A percentile compares a stretch with the other conserved stretches of the same genome.
phyloP scores from a whole-genome alignment of 2,329 filamentous ascomycete genomes.

The Paramyrothecium sp. region DNA sequence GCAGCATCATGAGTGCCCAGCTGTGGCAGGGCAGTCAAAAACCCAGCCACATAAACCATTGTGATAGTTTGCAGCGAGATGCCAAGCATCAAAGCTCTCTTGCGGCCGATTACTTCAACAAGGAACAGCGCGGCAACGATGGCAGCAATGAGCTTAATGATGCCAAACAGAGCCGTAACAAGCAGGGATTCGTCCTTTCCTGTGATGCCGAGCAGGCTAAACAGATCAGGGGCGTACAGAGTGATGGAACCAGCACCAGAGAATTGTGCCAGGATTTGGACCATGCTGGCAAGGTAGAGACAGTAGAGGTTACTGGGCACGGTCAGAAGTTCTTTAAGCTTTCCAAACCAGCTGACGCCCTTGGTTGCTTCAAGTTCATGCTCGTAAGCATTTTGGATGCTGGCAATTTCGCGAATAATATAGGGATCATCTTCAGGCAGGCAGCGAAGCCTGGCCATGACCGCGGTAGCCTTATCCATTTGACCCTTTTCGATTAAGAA shows the following conservation, averaged over 20 bases:
- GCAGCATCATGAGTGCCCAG: constrained; percentile 48
- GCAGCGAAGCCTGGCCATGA: constrained; percentile 57
- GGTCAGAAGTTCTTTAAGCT: constrained; percentile 67
- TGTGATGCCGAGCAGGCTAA: constrained; percentile 67
- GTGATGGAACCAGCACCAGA: constrained; percentile 72
- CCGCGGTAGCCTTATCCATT: constrained; percentile 52
- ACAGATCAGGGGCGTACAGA: constrained; percentile 73
- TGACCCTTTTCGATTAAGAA: constrained; percentile 66
- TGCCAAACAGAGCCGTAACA: constrained; percentile 72
- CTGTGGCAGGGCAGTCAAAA: constrained; percentile 61
- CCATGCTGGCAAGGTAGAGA: constrained; percentile 64
- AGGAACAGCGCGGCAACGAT: constrained; percentile 73
- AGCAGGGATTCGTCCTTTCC: constrained; percentile 69
- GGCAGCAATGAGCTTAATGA: constrained; percentile 68
- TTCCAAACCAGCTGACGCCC: constrained; percentile 61
- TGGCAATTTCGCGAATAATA: constrained; percentile 58
- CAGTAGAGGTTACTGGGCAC: constrained; percentile 70
- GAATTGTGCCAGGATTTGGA: constrained; percentile 74
- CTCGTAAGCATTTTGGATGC: constrained; percentile 64
- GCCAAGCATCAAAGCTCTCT: constrained; percentile 60
- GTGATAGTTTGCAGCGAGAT: constrained; percentile 59
- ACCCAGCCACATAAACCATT: constrained; percentile 62
- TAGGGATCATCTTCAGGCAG: constrained; percentile 60
- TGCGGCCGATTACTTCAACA: constrained; percentile 76
- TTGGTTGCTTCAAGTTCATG: constrained; percentile 72